Evolutionary conservation across 2,329 filamentous ascomycete species (phyloP), one percentile per base, ranked within the genome.

Genomic region (Nigrospora sphaerica): DNA sequence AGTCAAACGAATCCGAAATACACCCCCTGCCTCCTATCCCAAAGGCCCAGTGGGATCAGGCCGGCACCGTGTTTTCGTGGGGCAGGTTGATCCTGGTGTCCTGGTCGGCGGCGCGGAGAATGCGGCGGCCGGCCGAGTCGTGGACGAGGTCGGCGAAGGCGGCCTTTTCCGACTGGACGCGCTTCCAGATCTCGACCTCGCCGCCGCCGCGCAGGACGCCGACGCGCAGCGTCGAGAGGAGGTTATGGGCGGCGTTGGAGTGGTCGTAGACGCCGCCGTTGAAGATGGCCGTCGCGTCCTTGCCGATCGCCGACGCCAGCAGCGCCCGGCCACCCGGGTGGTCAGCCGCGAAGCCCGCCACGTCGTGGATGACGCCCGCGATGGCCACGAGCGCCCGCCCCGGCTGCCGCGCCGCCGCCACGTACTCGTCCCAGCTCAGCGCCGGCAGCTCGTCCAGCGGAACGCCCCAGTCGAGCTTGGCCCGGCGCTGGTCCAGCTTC

Each of bases 271-370:
- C 74, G 60, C 80, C 80, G 45, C 80, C 80, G 60, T 83, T 83
- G 70, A 83, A 83, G 71, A 82, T 78, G 57, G 79, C 78, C n/a
- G 80, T 83, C 34, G 78, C 78, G 49, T 83, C 80, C 65, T 82
- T 82, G 61, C 80, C 80, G 48, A 83, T 68, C 28, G 73, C 79
- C 46, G 73, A 76, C 52, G 65, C 73, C 65, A 83, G 82, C 77
- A 83, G 78, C 45, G 77, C 76, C 65, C 77, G 78, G 49, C 80
- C 80, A 67, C 80, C 80, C 3, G 80, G 80, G 64, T 83, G 80
- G 55, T 80, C 77, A 58, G 78, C 77, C 69, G 82, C 77, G 64
- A 83, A 83, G 55, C 78, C 70, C 45, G 72, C 71, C 18, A 83
- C 73, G 55, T 83, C 79, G 61, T 83, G 79, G 33, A 82, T 71